phyloP scores from a whole-genome alignment of 192 early-diverging fungal genomes.

The Podila minutissima region DNA sequence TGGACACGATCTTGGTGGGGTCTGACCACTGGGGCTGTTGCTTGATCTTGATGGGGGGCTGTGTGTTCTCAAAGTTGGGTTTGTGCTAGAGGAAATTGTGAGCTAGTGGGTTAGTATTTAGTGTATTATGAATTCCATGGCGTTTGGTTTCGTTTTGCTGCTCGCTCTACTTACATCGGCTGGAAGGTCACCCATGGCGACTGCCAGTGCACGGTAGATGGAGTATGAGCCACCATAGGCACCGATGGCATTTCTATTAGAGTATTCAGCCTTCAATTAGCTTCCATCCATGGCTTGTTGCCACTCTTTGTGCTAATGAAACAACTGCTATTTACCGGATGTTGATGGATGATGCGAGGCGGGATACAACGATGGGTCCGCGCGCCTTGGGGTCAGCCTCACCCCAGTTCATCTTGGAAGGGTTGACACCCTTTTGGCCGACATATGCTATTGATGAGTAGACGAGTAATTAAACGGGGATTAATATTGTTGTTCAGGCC shows the following conservation, averaged over 20 bases:
- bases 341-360: constrained; percentile 76
- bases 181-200: constrained; percentile 88
- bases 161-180: constrained; percentile 26
- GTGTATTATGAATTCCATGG: neutral
- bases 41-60: constrained; percentile 84
- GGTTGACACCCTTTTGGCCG: constrained; percentile 72
- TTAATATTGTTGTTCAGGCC: neutral
- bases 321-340: constrained; percentile 58
- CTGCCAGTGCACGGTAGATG: constrained; percentile 90
- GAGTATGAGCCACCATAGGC: constrained; percentile 94
- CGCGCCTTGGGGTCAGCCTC: constrained; percentile 73
- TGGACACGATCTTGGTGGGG: constrained; percentile 89
- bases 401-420: constrained; percentile 82
- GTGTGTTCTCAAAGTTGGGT: constrained; percentile 88
- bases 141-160: no score
- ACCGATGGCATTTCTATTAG: constrained; percentile 88
- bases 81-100: constrained; percentile 61
- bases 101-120: neutral
- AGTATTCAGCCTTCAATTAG: neutral
- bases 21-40: constrained; percentile 85
- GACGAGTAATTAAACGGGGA: neutral
- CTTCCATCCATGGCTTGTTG: neutral
- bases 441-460: constrained; percentile 55
- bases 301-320: no score
- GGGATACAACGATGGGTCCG: constrained; percentile 89